A percentile compares a stretch with the other conserved stretches of the same genome.
Conservation (phyloP, 176 grass and related monocot species). For the Cocos nucifera region DNA sequence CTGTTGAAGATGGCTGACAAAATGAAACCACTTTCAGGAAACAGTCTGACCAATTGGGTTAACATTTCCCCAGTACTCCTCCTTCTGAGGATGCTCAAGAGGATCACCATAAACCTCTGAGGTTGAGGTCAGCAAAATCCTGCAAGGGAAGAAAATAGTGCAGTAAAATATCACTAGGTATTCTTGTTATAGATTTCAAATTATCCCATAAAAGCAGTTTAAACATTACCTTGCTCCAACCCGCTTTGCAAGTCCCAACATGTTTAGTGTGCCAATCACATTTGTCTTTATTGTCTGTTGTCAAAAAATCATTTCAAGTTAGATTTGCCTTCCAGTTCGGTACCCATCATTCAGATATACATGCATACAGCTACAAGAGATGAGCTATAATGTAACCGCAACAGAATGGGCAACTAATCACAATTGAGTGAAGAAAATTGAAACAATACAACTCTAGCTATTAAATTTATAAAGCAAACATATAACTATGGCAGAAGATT, state of each 20-base stretch:
- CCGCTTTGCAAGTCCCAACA: slow-evolving; percentile 86
- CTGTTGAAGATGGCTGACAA: neutral
- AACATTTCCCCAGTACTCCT: slow-evolving; percentile 92
- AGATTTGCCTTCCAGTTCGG: too few relatives aligned
- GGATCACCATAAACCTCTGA: slow-evolving; percentile 96
- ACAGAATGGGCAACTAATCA: too few relatives aligned
- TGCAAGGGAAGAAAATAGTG: slow-evolving; percentile 8
- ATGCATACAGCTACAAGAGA: too few relatives aligned
- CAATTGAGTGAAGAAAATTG: too few relatives aligned
- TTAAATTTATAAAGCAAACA: too few relatives aligned
- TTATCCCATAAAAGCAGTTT: too few relatives aligned
- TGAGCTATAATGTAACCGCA: too few relatives aligned
- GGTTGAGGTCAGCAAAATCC: slow-evolving; percentile 75
- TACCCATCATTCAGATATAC: too few relatives aligned
- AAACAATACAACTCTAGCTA: too few relatives aligned
- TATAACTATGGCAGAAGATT: too few relatives aligned
- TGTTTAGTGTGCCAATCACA: slow-evolving; percentile 95
- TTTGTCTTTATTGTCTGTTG: slow-evolving; percentile 72
- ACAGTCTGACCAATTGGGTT: slow-evolving; percentile 66
- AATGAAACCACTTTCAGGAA: neutral
- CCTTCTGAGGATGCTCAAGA: slow-evolving; percentile 89
- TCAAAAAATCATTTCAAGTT: too few relatives aligned
- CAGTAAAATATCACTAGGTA: neutral
- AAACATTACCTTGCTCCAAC: slow-evolving; percentile 63
- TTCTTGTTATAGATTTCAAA: too few relatives aligned